Evolutionary conservation across 73 alveolate species (phyloP).

Genomic region (Tetrahymena malaccensis): DNA sequence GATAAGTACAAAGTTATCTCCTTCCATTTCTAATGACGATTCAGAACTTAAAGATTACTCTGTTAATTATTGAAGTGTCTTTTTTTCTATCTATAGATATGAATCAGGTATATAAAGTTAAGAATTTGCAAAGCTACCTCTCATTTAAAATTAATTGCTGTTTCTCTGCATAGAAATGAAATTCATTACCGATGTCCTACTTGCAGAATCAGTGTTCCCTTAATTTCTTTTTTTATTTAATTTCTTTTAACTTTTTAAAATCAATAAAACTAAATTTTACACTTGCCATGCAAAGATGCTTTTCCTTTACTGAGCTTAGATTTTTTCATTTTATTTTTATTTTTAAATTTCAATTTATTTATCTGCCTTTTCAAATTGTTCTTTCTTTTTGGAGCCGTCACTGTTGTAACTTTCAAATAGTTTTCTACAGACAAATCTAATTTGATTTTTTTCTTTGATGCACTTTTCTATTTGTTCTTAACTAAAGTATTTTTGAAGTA

Average conservation of each 20-base stretch:
- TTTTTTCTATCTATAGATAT: not conserved
- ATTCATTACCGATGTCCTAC: not conserved
- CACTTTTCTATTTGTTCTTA: not conserved
- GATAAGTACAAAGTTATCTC: not conserved
- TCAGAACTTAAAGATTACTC: not conserved
- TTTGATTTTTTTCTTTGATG: not conserved
- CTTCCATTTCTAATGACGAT: not conserved
- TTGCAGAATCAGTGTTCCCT: not conserved
- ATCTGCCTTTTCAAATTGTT: not conserved
- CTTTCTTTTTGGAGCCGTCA: not conserved
- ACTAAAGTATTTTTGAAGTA: not conserved
- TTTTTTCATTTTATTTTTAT: not conserved
- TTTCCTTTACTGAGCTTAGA: not conserved
- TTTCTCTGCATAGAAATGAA: not conserved
- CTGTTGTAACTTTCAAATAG: not conserved
- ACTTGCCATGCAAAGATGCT: not conserved
- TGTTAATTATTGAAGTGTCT: not conserved
- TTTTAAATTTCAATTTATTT: not conserved
- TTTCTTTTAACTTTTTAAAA: not conserved
- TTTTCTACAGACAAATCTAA: not conserved
- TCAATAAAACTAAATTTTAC: not conserved
- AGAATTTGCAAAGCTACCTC: not conserved
- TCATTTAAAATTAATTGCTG: not conserved
- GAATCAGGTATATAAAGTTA: not conserved
- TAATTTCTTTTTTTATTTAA: not conserved